A percentile compares a stretch with the other conserved stretches of the same genome.
phyloP scores from a whole-genome alignment of 208 protist genomes.

The Acanthamoeba lugdunensis region DNA sequence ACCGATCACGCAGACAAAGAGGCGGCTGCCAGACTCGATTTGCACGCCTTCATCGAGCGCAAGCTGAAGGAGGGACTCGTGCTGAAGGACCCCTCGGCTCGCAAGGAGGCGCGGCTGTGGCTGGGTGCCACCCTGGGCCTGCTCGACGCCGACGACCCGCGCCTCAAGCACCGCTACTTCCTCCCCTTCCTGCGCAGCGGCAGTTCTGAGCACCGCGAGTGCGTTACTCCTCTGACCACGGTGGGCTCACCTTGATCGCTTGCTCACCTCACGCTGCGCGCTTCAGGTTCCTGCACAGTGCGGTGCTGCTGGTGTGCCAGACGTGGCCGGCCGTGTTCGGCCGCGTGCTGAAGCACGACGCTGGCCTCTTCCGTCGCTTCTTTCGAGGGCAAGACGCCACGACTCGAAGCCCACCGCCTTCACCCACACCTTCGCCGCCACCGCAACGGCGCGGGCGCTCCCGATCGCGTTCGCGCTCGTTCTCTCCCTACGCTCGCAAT shows the following conservation, averaged over 20 bases:
- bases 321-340: not conserved
- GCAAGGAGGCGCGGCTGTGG: constrained; percentile 3
- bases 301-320: constrained; percentile 2
- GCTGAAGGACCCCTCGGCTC: not conserved
- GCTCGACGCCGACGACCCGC: not conserved
- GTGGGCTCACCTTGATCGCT: not conserved
- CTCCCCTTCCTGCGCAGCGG: not conserved
- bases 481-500: too few relatives aligned
- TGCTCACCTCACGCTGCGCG: not conserved
- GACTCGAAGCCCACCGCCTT: not conserved
- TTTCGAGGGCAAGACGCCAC: not conserved
- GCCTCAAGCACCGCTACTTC: not conserved
- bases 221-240: not conserved
- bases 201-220: not conserved
- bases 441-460: not conserved
- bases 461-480: not conserved
- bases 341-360: not conserved
- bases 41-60: not conserved
- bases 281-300: not conserved
- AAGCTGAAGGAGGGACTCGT: not conserved
- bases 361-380: not conserved
- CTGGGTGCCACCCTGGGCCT: constrained; percentile 12
- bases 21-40: not conserved
- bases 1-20: not conserved
- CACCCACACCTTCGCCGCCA: not conserved